Evolutionary conservation across 2,329 filamentous ascomycete species (phyloP), one percentile per base, ranked within the genome.

Genomic region (Talaromyces sp.): DNA sequence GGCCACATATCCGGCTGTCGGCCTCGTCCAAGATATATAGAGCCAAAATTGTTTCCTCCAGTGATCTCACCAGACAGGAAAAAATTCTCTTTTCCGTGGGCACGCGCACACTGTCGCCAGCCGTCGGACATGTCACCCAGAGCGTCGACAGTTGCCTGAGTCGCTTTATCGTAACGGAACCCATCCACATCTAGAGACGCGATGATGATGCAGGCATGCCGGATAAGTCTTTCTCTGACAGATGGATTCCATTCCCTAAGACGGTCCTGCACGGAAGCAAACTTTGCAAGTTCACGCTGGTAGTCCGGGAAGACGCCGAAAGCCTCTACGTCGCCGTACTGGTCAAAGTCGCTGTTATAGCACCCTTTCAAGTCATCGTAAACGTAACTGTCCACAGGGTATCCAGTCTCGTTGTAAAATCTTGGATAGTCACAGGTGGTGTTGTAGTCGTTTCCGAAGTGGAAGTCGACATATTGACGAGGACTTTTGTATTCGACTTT

Each of bases 191-290:
- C 87, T n/a, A 90, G 78, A 67, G 83, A 84, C 27, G 80, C 75
- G 64, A 90, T 87, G 39, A 85, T 80, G 74, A 89, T 85, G 74
- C 87, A 90, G 1, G 86, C 87, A 69, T 89, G 87, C 52, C 83
- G 83, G 67, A 85, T 83, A 65, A 89, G 77, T 69, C 85, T 86
- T 56, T 83, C 80, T 37, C 83, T 77, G 0, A 89, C 87, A 13
- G 82, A 82, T 2, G 85, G 84, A 31, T 82, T 71, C 87, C 87
- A 90, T 69, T 89, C 87, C 61, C 87, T 83, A 3, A 90, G 78
- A 71, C 87, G 86, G 73, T 90, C 87, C 74, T 90, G 87, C 1
- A 89, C 87, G 49, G 84, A 87, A 57, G 86, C 86, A 74, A 89
- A 90, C 69, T 89, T 89, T 22, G 86, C 83, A 49, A 89, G 79